A percentile compares a stretch with the other conserved stretches of the same genome.
Evolutionary conservation across 2,329 filamentous ascomycete species (phyloP).

Genomic region (Fusarium euwallaceae): DNA sequence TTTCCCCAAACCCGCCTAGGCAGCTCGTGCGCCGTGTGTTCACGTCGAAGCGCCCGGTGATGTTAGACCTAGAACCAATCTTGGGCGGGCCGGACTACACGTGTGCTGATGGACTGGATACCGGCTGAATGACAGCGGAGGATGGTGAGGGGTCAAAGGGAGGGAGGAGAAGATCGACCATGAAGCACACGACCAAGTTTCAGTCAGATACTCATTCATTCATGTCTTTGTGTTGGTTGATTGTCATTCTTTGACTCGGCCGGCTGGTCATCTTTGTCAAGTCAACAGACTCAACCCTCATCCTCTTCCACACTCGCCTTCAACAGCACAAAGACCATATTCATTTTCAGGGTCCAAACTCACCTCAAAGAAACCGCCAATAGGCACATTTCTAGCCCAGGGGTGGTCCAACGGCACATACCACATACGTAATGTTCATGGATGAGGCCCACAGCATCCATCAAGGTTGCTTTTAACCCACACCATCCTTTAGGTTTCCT

Average conservation of each 20-base stretch:
- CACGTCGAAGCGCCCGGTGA: slow-evolving; percentile 36
- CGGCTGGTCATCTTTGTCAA: neutral
- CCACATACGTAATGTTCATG: slow-evolving; percentile 17
- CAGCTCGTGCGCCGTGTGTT: slow-evolving; percentile 35
- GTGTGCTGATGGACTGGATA: slow-evolving; percentile 37
- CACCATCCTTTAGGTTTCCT: neutral
- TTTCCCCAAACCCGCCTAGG: neutral
- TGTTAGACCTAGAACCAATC: slow-evolving; percentile 38
- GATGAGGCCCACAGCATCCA: slow-evolving; percentile 18
- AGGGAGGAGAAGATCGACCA: slow-evolving; percentile 2
- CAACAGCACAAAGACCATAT: neutral
- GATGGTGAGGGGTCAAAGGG: slow-evolving; percentile 4
- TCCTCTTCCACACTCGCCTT: neutral
- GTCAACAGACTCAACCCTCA: neutral
- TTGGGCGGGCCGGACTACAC: slow-evolving; percentile 42
- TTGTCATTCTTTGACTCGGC: neutral
- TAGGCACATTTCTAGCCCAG: slow-evolving; percentile 4
- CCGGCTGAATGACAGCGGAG: slow-evolving; percentile 10
- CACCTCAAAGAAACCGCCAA: neutral
- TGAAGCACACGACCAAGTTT: slow-evolving; percentile 32
- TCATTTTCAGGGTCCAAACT: slow-evolving; percentile 28
- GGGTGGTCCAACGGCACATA: neutral
- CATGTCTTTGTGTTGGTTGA: neutral
- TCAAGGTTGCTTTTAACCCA: slow-evolving; percentile 37
- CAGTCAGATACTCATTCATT: neutral